phyloP scores from a whole-genome alignment of 1,284 basidiomycete species.

The Vanrija pseudolonga region DNA sequence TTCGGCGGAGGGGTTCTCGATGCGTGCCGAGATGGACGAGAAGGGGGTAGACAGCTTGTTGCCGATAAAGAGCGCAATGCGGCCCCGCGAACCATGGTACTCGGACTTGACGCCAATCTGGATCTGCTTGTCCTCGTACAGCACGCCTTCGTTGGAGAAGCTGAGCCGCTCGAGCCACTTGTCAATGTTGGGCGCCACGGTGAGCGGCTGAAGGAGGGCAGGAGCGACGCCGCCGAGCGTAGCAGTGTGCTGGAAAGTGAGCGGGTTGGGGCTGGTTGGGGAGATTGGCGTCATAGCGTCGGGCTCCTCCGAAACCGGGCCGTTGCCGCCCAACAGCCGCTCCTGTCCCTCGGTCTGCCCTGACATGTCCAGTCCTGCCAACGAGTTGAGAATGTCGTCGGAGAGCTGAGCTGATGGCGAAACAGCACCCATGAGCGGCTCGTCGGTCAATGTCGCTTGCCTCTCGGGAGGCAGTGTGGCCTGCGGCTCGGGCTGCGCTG shows the following conservation, averaged over 20 bases:
- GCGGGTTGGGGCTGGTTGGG: slow-evolving; percentile 3
- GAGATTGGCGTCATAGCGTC: neutral
- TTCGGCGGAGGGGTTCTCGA: slow-evolving; percentile 69
- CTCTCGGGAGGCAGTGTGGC: neutral
- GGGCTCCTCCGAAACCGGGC: neutral
- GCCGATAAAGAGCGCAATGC: slow-evolving; percentile 89
- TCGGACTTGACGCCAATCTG: slow-evolving; percentile 96
- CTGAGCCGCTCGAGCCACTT: slow-evolving; percentile 86
- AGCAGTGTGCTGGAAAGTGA: slow-evolving; percentile 25
- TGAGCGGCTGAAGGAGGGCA: slow-evolving; percentile 54
- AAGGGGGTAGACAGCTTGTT: slow-evolving; percentile 88
- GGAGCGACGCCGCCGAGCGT: slow-evolving; percentile 44
- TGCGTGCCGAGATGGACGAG: slow-evolving; percentile 79
- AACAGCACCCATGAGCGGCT: slow-evolving; percentile 44
- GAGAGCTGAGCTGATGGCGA: slow-evolving; percentile 26
- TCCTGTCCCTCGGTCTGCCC: slow-evolving; percentile 33
- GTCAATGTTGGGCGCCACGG: slow-evolving; percentile 67
- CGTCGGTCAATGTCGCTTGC: neutral
- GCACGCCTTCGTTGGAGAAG: slow-evolving; percentile 76
- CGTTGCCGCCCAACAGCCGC: slow-evolving; percentile 28
- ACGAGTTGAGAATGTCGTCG: slow-evolving; percentile 66
- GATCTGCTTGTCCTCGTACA: slow-evolving; percentile 93
- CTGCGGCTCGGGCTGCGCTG: neutral
- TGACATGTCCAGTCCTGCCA: slow-evolving; percentile 76
- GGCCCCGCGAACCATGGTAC: slow-evolving; percentile 87